Conservation (phyloP, 371 early-diverging fungal species). For the Rhizopus microsporus region DNA sequence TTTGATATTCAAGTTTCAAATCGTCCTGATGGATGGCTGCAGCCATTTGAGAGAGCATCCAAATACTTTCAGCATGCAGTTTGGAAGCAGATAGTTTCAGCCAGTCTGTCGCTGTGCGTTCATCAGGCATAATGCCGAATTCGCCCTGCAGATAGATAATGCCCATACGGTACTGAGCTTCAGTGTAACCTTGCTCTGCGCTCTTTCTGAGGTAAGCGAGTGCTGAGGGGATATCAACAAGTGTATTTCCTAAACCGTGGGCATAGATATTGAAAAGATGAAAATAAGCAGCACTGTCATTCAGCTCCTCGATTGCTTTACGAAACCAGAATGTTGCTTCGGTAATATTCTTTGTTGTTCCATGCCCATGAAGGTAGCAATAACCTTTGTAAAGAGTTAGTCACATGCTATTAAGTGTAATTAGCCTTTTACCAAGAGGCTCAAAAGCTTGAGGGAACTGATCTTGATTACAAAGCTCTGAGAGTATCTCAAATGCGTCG, state of each 20-base stretch:
- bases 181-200: constrained; percentile 39
- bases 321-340: constrained; percentile 37
- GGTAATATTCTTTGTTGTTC: constrained; percentile 18
- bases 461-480: constrained; percentile 26
- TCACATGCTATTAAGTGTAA: neutral
- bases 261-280: constrained; percentile 30
- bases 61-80: constrained; percentile 31
- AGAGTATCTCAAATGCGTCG: constrained; percentile 33
- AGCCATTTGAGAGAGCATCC: constrained; percentile 42
- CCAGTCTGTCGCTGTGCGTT: constrained; percentile 32
- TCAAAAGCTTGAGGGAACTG: constrained; percentile 34
- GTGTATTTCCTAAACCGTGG: constrained; percentile 10
- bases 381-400: constrained; percentile 19
- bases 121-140: constrained; percentile 22
- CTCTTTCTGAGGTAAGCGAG: constrained; percentile 26
- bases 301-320: constrained; percentile 28
- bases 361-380: constrained; percentile 35
- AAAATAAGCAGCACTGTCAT: constrained; percentile 34
- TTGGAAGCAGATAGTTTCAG: constrained; percentile 39
- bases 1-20: constrained; percentile 35
- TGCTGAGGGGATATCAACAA: constrained; percentile 20
- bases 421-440: constrained; percentile 10
- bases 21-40: constrained; percentile 32
- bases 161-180: constrained; percentile 43
- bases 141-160: constrained; percentile 24